These are phyloP conservation scores for Ceraceosorus bombacis DNA, from an alignment of 1,284 basidiomycete genomes.

Conservation along the genomic window DNA sequence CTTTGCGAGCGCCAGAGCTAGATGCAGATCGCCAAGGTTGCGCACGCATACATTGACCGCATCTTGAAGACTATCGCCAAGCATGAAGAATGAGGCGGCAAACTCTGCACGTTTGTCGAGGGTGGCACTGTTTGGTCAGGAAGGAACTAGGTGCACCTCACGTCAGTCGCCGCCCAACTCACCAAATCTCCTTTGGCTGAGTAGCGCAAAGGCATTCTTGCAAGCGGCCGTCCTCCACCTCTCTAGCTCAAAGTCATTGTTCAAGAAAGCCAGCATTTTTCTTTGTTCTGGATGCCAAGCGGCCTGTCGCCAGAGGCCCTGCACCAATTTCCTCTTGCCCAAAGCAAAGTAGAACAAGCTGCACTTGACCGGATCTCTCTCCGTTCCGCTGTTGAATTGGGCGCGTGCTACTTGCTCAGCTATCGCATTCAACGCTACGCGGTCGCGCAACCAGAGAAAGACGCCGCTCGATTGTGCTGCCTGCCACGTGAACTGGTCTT, in stretches of 20 bases:
- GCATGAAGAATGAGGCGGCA: slow-evolving; percentile 92
- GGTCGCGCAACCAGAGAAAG: slow-evolving; percentile 69
- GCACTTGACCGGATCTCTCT: slow-evolving; percentile 74
- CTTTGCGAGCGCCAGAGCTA: slow-evolving; percentile 78
- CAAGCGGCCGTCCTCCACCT: slow-evolving; percentile 87
- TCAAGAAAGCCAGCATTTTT: slow-evolving; percentile 83
- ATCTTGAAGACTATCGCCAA: slow-evolving; percentile 79
- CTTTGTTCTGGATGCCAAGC: slow-evolving; percentile 84
- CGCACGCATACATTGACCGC: slow-evolving; percentile 84
- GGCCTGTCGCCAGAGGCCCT: slow-evolving; percentile 90
- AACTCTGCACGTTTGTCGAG: slow-evolving; percentile 47
- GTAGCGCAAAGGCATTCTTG: slow-evolving; percentile 90
- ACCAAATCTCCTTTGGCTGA: slow-evolving; percentile 54
- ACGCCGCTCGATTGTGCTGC: slow-evolving; percentile 79
- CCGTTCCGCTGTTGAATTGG: slow-evolving; percentile 65
- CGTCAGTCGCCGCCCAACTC: slow-evolving; percentile 7
- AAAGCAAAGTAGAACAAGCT: slow-evolving; percentile 91
- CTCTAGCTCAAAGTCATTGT: slow-evolving; percentile 76
- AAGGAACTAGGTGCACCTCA: background rate
- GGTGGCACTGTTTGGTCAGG: background rate
- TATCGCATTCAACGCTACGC: slow-evolving; percentile 59
- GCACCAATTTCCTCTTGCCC: slow-evolving; percentile 81
- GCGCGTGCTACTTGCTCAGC: slow-evolving; percentile 86
- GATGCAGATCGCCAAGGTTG: slow-evolving; percentile 78
- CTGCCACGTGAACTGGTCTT: slow-evolving; percentile 75